These are phyloP conservation scores for Zostera marina DNA, from an alignment of 116 monocot species.

Conservation along the genomic window DNA sequence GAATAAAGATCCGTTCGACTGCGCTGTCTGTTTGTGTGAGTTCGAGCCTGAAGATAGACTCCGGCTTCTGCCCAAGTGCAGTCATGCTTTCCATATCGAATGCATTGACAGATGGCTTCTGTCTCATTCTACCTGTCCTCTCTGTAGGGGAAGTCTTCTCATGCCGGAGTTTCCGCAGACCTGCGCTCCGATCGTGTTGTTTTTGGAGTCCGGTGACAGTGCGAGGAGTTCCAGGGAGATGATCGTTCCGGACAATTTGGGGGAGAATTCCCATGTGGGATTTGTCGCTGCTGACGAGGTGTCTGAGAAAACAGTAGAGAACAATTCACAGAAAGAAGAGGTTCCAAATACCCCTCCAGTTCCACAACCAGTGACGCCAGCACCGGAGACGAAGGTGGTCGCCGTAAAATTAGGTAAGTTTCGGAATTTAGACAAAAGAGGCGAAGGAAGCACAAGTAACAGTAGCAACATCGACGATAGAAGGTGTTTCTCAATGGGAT, in stretches of 20 bases:
- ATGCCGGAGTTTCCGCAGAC: constrained; percentile 11
- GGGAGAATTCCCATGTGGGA: constrained; percentile 4
- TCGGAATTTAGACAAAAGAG: constrained; percentile 14
- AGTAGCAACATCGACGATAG: constrained; percentile 26
- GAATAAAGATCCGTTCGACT: constrained; percentile 57
- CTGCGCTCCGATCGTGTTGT: constrained; percentile 15
- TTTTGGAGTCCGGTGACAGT: constrained; percentile 14
- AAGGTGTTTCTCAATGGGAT: constrained; percentile 78
- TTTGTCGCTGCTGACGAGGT: neutral
- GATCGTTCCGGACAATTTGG: neutral
- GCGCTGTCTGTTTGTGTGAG: constrained; percentile 54
- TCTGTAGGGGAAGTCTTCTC: constrained; percentile 37
- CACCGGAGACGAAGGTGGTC: constrained; percentile 14
- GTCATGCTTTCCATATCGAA: constrained; percentile 58
- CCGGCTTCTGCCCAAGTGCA: constrained; percentile 48
- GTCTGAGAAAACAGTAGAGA: neutral
- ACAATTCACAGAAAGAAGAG: constrained; percentile 2
- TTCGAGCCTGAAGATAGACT: constrained; percentile 53
- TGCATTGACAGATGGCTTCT: constrained; percentile 74
- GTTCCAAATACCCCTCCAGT: neutral
- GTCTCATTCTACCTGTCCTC: constrained; percentile 60
- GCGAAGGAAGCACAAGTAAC: constrained; percentile 11
- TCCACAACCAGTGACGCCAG: neutral
- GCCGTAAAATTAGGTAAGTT: constrained; percentile 59
- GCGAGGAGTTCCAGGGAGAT: constrained; percentile 23